Evolutionary conservation across 129 eudicot genomes (phyloP).

Genomic region (Arctium lappa): DNA sequence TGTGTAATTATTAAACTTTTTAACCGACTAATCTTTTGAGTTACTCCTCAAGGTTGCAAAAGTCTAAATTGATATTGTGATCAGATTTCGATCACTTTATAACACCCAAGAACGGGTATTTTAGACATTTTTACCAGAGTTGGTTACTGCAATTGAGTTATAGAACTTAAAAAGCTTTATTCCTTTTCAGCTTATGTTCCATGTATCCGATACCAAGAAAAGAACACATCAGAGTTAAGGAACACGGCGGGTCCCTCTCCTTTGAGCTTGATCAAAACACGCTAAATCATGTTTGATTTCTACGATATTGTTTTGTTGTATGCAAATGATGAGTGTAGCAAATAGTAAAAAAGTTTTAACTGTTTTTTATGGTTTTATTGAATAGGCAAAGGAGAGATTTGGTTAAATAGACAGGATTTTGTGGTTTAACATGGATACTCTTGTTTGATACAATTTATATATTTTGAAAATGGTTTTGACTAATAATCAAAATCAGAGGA

Average conservation of each 20-base stretch:
- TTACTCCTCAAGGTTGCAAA: neutral
- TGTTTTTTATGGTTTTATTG: no score
- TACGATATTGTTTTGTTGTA: no score
- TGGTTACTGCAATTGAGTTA: neutral
- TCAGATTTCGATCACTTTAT: neutral
- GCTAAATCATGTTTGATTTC: no score
- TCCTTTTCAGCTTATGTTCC: slow-evolving; percentile 74
- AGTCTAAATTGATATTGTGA: neutral
- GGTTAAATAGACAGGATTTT: no score
- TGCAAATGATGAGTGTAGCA: no score
- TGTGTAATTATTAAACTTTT: neutral
- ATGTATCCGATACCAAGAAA: slow-evolving; percentile 65
- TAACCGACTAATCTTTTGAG: neutral
- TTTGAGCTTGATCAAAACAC: neutral
- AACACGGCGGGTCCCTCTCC: slow-evolving; percentile 8
- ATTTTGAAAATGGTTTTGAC: no score
- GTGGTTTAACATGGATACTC: no score
- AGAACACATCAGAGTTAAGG: slow-evolving; percentile 36
- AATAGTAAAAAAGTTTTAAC: no score
- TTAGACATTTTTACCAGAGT: neutral
- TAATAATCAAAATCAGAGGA: no score
- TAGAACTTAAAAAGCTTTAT: neutral
- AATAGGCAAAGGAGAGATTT: no score
- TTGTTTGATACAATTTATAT: no score
- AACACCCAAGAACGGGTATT: neutral